These are phyloP conservation scores for Suillus subalutaceus DNA, from an alignment of 768 basidiomycete genomes.

Conservation along the genomic window DNA sequence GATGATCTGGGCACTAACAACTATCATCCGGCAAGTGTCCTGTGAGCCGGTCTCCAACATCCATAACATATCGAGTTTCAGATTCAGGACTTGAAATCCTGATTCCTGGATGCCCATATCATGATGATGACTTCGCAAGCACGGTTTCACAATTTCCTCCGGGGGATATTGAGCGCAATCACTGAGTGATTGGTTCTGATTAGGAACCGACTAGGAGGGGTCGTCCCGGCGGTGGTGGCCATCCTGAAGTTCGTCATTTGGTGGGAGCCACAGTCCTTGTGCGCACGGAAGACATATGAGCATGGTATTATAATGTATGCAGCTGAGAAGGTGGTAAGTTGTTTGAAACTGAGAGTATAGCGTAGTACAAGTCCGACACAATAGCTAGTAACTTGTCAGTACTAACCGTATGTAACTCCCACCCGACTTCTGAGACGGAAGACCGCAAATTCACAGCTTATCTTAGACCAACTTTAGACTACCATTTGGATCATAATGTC, in stretches of 20 bases:
- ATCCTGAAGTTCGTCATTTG: neutral
- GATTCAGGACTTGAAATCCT: neutral
- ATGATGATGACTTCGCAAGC: neutral
- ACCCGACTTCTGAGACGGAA: neutral
- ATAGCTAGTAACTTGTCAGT: neutral
- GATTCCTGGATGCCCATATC: neutral
- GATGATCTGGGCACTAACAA: neutral
- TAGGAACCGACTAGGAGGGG: neutral
- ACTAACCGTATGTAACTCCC: neutral
- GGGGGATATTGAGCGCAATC: neutral
- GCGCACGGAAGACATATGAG: neutral
- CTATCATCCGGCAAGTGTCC: neutral
- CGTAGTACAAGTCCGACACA: neutral
- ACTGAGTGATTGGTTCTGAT: neutral
- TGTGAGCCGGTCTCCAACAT: slow-evolving; percentile 3
- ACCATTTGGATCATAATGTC: neutral
- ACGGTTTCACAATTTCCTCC: neutral
- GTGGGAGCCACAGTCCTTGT: neutral
- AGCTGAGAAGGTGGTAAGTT: neutral
- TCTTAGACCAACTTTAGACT: neutral
- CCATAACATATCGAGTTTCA: slow-evolving; percentile 2
- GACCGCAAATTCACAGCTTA: slow-evolving; percentile 5
- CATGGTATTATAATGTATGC: neutral
- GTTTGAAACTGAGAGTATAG: neutral
- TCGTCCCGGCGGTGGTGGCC: neutral